A percentile compares a stretch with the other conserved stretches of the same genome.
Evolutionary conservation across 31 red algal genomes (phyloP).

Genomic region (Asparagopsis taxiformis): DNA sequence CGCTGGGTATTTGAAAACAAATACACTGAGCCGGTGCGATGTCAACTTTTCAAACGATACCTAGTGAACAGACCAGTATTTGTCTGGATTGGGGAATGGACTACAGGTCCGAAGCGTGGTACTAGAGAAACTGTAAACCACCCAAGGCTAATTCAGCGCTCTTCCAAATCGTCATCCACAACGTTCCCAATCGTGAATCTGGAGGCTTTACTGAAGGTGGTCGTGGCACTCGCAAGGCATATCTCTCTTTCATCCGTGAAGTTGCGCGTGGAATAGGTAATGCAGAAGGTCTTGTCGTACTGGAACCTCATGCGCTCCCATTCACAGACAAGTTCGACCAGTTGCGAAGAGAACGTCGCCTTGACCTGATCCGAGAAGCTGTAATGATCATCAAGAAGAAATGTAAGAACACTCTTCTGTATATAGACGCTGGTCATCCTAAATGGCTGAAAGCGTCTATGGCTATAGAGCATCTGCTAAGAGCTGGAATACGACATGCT

Average conservation of each 20-base stretch:
- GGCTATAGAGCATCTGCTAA: conserved; percentile 22
- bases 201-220: conserved; percentile 57
- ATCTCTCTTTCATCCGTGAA: conserved; percentile 33
- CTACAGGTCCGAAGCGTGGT: background rate
- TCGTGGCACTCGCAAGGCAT: conserved; percentile 14
- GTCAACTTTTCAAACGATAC: conserved; percentile 14
- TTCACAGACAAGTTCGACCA: conserved; percentile 6
- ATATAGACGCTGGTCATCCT: conserved; percentile 49
- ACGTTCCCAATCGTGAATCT: conserved; percentile 53
- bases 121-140: conserved; percentile 21
- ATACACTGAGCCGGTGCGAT: background rate
- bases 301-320: conserved; percentile 52
- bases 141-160: conserved; percentile 41
- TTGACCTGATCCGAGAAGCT: conserved; percentile 39
- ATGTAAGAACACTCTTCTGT: conserved; percentile 41
- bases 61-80: conserved; percentile 28
- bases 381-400: conserved; percentile 1
- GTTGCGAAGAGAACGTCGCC: conserved; percentile 7
- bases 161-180: conserved; percentile 52
- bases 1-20: conserved; percentile 31
- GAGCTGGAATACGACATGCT: conserved; percentile 30
- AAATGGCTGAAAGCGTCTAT: conserved; percentile 14
- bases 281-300: conserved; percentile 26
- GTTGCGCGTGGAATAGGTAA: conserved; percentile 31
- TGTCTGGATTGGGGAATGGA: conserved; percentile 52